A percentile compares a stretch with the other conserved stretches of the same genome.
Conservation (phyloP, 805 yeast species). For the Henningerozyma blattae region DNA sequence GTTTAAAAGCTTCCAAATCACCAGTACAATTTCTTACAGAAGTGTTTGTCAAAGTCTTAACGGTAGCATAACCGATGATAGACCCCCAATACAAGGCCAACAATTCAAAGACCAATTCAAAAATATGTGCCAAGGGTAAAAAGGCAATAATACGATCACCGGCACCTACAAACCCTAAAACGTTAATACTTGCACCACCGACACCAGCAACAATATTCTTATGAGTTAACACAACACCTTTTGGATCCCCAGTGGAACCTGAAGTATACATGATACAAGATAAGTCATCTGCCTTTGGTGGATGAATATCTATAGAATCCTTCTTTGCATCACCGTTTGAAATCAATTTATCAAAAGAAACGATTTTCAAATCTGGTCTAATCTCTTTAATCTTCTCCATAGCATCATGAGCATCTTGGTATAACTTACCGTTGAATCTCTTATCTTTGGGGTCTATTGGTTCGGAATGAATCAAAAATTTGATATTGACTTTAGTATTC, state of each 20-base stretch:
- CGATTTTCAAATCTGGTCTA: slow-evolving; percentile 65
- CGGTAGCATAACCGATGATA: slow-evolving; percentile 77
- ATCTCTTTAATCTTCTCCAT: slow-evolving; percentile 44
- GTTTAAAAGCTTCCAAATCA: slow-evolving; percentile 78
- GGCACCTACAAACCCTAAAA: slow-evolving; percentile 40
- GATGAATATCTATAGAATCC: slow-evolving; percentile 24
- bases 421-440: slow-evolving; percentile 51
- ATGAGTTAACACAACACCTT: slow-evolving; percentile 62
- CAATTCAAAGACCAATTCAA: slow-evolving; percentile 83
- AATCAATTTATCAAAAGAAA: slow-evolving; percentile 53
- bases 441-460: slow-evolving; percentile 46
- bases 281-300: slow-evolving; percentile 37
- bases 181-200: slow-evolving; percentile 65
- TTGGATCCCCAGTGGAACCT: slow-evolving; percentile 69
- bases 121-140: slow-evolving; percentile 92
- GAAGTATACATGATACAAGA: slow-evolving; percentile 64
- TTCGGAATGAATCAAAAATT: slow-evolving; percentile 62
- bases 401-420: slow-evolving; percentile 42
- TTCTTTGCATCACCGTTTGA: slow-evolving; percentile 44
- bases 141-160: slow-evolving; percentile 74
- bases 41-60: slow-evolving; percentile 75
- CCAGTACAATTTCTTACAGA: slow-evolving; percentile 79
- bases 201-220: slow-evolving; percentile 66
- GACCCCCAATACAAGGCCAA: slow-evolving; percentile 81
- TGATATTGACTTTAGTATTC: slow-evolving; percentile 41